phyloP scores from a whole-genome alignment of 1,284 basidiomycete genomes.

The Trametes pubescens region DNA sequence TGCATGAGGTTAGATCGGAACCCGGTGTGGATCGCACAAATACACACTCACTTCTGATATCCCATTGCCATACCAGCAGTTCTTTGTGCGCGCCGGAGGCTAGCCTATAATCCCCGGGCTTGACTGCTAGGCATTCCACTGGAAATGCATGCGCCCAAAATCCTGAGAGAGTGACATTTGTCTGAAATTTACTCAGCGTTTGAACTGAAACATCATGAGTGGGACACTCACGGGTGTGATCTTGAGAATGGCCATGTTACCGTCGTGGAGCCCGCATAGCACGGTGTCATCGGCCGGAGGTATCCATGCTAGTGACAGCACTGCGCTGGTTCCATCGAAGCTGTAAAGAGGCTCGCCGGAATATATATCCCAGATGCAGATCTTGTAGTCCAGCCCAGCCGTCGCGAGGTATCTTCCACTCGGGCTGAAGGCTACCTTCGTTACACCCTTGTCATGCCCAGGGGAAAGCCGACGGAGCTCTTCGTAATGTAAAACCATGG shows the following conservation, averaged over 20 bases:
- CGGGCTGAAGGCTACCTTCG: conserved; percentile 12
- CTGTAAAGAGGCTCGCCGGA: conserved; percentile 3
- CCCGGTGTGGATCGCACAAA: no score
- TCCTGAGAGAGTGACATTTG: not conserved
- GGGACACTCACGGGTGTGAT: no score
- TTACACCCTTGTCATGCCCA: conserved; percentile 10
- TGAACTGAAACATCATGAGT: not conserved
- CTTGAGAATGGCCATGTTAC: conserved; percentile 2
- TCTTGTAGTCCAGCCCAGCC: conserved; percentile 9
- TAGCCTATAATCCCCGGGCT: not conserved
- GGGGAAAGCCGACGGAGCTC: not conserved
- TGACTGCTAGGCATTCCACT: conserved; percentile 13
- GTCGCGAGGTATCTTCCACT: conserved; percentile 12
- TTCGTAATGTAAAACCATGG: no score
- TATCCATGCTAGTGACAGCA: conserved; percentile 13
- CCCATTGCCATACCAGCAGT: not conserved
- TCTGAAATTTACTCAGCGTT: not conserved
- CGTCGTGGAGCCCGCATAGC: conserved; percentile 7
- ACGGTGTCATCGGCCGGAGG: conserved; percentile 4
- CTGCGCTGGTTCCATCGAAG: not conserved
- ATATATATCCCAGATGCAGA: conserved; percentile 13
- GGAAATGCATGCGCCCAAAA: conserved; percentile 18
- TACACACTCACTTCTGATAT: no score
- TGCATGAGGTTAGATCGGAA: no score
- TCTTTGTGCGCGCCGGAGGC: conserved; percentile 15